These are phyloP conservation scores for Neonothopanus nambi DNA, from an alignment of 1,284 basidiomycete species.

Conservation along the genomic window DNA sequence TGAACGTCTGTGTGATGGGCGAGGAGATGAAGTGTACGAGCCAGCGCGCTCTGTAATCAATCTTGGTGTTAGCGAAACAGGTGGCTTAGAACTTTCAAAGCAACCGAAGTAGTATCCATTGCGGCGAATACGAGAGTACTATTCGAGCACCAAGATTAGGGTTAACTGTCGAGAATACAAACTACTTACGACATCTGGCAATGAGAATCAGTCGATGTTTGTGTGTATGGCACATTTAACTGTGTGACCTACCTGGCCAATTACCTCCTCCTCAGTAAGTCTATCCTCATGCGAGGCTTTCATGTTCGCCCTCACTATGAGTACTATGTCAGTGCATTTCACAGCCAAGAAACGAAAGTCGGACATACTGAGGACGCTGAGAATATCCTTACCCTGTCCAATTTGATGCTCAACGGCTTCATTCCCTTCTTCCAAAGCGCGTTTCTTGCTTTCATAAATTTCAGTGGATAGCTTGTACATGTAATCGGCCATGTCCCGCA, in stretches of 20 bases:
- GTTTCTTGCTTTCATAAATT: conserved; percentile 41
- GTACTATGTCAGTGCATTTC: not conserved
- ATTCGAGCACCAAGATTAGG: not conserved
- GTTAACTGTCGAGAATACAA: not conserved
- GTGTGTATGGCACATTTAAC: not conserved
- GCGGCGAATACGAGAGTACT: conserved; percentile 31
- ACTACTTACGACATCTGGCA: conserved; percentile 14
- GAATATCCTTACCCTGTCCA: conserved; percentile 43
- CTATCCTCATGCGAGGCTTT: conserved; percentile 31
- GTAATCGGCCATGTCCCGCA: conserved; percentile 38
- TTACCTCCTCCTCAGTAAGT: conserved; percentile 33
- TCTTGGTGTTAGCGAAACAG: conserved; percentile 13
- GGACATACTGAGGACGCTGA: conserved; percentile 46
- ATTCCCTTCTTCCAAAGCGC: conserved; percentile 35
- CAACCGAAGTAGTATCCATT: conserved; percentile 29
- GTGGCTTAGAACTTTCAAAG: too few relatives aligned
- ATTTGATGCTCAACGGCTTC: conserved; percentile 31
- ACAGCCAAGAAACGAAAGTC: not conserved
- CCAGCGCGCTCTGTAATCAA: conserved; percentile 25
- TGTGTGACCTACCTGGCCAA: conserved; percentile 23
- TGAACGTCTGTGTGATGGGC: conserved; percentile 24
- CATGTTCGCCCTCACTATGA: conserved; percentile 34
- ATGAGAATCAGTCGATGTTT: not conserved
- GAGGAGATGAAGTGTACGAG: conserved; percentile 37
- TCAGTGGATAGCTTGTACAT: conserved; percentile 36